Percentiles rank a stretch among this genome's conserved stretches.
These are phyloP conservation scores for Leptographium radiaticola DNA, from an alignment of 2,329 filamentous ascomycete species.

Conservation along the genomic window DNA sequence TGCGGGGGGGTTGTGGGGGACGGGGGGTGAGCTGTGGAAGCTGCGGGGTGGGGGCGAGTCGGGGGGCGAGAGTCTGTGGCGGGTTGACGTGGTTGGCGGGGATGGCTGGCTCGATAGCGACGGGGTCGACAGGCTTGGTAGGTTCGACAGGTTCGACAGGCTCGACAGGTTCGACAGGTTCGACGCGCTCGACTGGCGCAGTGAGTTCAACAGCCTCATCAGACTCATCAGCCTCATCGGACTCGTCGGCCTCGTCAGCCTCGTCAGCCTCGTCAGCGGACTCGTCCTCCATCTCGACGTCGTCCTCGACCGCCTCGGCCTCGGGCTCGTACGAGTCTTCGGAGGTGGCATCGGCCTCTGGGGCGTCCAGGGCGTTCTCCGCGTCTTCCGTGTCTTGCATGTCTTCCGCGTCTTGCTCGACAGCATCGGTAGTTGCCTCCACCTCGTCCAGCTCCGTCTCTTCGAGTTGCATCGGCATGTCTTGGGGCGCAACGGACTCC, in stretches of 20 bases:
- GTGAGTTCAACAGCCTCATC: neutral
- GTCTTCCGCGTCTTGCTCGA: too few species aligned
- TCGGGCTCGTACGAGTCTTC: slow-evolving; percentile 3
- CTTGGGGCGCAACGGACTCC: too few species aligned
- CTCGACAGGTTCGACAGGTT: neutral
- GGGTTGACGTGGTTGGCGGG: too few species aligned
- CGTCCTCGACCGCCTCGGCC: neutral
- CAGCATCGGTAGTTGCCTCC: too few species aligned
- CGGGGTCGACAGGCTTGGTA: neutral
- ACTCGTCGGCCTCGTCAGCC: neutral
- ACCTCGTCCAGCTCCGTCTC: too few species aligned
- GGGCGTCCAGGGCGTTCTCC: neutral
- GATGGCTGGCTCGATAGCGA: too few species aligned
- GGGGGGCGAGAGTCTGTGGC: too few species aligned
- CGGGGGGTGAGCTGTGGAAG: too few species aligned
- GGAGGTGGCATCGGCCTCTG: slow-evolving; percentile 5
- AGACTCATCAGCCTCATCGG: neutral
- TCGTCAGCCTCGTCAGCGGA: neutral
- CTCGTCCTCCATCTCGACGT: slow-evolving; percentile 1
- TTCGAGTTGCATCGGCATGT: too few species aligned
- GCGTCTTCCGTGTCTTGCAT: neutral
- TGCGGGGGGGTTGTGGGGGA: neutral
- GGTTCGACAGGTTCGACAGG: neutral
- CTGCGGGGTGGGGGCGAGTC: too few species aligned
- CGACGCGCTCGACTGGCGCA: neutral